phyloP scores from a whole-genome alignment of 2,329 filamentous ascomycete species.

The Fusarium virguliforme region DNA sequence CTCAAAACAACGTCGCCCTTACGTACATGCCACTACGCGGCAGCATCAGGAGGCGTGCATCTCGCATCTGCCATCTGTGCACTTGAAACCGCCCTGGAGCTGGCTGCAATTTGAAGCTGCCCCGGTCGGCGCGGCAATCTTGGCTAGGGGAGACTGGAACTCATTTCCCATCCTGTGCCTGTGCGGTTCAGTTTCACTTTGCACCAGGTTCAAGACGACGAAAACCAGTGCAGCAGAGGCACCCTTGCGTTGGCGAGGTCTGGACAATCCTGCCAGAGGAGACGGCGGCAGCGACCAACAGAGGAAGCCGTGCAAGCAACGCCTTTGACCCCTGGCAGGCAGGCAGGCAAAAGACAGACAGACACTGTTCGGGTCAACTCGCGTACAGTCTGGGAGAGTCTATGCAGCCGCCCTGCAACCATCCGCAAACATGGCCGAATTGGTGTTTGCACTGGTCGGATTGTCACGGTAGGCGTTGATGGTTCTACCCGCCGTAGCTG shows the following conservation, averaged over 20 bases:
- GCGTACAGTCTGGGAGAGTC: slow-evolving; percentile 1
- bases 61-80: slow-evolving; percentile 14
- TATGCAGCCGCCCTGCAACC: slow-evolving; percentile 10
- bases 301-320: background rate
- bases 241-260: background rate
- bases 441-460: background rate
- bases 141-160: slow-evolving; percentile 1
- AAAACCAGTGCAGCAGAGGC: background rate
- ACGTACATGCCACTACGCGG: background rate
- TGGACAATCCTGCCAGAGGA: background rate
- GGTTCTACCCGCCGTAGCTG: background rate
- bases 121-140: slow-evolving; percentile 11
- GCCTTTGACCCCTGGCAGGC: background rate
- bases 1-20: slow-evolving; percentile 4
- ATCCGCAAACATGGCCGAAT: slow-evolving; percentile 6
- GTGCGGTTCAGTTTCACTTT: slow-evolving; percentile 23
- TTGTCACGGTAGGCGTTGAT: background rate
- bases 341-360: background rate
- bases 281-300: background rate
- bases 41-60: background rate
- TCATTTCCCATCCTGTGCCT: slow-evolving; percentile 20
- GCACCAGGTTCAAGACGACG: background rate
- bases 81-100: slow-evolving; percentile 18
- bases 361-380: slow-evolving; percentile 6
- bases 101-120: slow-evolving; percentile 14